Conservation (phyloP, 306 rosid genomes). For the Malus sylvestris region DNA sequence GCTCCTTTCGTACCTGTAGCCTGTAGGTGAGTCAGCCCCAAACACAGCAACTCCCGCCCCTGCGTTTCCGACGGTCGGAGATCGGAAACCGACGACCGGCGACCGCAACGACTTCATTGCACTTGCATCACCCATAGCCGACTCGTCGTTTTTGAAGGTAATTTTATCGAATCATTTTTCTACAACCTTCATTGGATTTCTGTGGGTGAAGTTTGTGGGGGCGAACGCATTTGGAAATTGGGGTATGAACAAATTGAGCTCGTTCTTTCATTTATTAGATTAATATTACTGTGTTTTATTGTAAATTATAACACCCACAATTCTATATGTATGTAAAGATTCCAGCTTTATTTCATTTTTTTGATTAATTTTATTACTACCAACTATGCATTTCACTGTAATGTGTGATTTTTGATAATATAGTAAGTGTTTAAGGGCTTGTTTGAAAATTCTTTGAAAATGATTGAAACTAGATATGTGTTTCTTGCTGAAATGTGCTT, state of each 20-base stretch:
- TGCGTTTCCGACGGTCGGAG: neutral
- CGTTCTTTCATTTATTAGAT: neutral
- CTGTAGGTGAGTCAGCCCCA: neutral
- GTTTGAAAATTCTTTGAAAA: too few species aligned
- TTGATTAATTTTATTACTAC: neutral
- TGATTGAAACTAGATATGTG: too few species aligned
- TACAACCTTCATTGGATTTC: neutral
- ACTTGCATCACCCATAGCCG: neutral
- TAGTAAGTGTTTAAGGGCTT: neutral
- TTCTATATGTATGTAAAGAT: neutral
- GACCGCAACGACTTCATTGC: neutral
- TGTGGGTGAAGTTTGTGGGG: neutral
- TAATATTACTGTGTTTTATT: too few species aligned
- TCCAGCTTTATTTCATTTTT: too few species aligned
- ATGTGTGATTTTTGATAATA: neutral
- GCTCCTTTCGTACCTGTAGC: neutral
- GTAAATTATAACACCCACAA: neutral
- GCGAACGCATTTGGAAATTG: too few species aligned
- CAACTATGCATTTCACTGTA: neutral
- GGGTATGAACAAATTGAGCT: neutral
- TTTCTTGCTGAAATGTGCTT: too few species aligned
- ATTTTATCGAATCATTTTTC: neutral
- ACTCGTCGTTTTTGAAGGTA: neutral
- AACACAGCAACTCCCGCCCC: neutral
- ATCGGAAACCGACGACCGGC: neutral